Conservation (phyloP, 768 basidiomycete species). For the Lentinula lateritia region DNA sequence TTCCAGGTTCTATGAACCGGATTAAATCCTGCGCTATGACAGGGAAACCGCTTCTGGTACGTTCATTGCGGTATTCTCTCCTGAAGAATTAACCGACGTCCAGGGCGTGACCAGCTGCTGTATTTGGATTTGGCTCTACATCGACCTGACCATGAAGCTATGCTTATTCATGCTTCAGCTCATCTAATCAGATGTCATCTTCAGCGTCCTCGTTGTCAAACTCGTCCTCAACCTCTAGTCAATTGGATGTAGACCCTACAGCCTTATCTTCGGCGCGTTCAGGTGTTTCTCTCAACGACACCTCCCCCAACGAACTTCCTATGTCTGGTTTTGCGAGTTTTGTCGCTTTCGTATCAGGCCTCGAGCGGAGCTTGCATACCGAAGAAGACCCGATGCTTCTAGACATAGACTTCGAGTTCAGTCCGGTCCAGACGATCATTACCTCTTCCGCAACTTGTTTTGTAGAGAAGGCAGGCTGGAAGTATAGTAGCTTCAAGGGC, state of each 20-base stretch:
- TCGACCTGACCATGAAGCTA: no score
- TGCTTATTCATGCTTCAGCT: no score
- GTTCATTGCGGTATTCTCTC: no score
- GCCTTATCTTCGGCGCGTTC: background rate
- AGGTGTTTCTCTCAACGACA: background rate
- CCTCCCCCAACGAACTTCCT: background rate
- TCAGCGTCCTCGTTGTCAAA: background rate
- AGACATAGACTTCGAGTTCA: background rate
- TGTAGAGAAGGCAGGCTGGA: background rate
- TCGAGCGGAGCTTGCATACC: slow-evolving; percentile 1
- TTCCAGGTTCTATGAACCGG: no score
- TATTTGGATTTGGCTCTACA: no score
- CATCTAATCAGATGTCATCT: background rate
- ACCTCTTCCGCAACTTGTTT: background rate
- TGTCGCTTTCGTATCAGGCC: slow-evolving; percentile 4
- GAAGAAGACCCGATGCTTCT: slow-evolving; percentile 3
- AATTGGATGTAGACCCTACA: background rate
- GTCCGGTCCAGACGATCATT: background rate
- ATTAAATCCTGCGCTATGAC: no score
- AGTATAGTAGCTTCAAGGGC: background rate
- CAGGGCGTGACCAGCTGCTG: no score
- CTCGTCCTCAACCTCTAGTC: background rate
- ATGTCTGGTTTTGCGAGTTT: slow-evolving; percentile 3
- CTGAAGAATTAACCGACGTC: no score
- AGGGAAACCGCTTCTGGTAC: no score